Percentiles rank a stretch among this genome's conserved stretches.
Conservation (phyloP, 176 grass and related monocot species). For the Triticum monococcum region DNA sequence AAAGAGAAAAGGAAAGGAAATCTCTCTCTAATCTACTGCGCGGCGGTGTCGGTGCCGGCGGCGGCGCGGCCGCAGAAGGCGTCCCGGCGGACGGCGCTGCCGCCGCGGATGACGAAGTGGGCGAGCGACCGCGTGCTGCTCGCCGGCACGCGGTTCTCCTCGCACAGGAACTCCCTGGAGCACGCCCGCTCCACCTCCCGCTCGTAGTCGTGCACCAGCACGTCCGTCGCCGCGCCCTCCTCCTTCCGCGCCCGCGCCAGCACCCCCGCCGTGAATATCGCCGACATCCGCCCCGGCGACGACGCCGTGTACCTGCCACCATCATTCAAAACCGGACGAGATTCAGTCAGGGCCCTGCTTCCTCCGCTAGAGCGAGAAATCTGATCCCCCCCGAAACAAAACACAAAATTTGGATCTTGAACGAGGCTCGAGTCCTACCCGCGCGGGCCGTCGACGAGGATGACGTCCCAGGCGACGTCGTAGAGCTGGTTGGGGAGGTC, state of each 20-base stretch:
- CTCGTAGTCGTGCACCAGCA: constrained; percentile 93
- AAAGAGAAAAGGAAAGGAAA: not conserved
- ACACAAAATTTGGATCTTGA: constrained; percentile 8
- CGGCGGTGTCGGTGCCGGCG: not conserved
- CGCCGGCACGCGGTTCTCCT: constrained; percentile 51
- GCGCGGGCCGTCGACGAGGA: constrained; percentile 89
- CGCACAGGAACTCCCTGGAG: constrained; percentile 85
- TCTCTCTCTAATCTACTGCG: constrained; percentile 12
- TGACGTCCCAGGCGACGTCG: constrained; percentile 85
- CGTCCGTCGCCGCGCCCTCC: constrained; percentile 45
- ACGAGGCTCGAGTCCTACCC: not conserved
- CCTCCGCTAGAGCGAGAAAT: not conserved
- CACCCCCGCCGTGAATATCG: constrained; percentile 85
- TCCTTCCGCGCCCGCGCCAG: constrained; percentile 58
- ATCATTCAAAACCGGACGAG: not conserved
- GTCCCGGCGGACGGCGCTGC: constrained; percentile 28
- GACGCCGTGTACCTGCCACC: constrained; percentile 47
- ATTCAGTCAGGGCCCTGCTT: not conserved
- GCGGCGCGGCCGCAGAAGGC: constrained; percentile 48
- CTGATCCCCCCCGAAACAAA: not conserved
- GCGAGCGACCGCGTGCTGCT: constrained; percentile 55
- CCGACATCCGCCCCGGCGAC: constrained; percentile 83
- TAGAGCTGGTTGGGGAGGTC: constrained; percentile 95
- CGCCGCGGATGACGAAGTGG: constrained; percentile 67
- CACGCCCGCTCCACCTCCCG: constrained; percentile 73